Base-by-base conservation (phyloP, 2,329 filamentous ascomycete genomes). In the Phialocephala subalpina region DNA sequence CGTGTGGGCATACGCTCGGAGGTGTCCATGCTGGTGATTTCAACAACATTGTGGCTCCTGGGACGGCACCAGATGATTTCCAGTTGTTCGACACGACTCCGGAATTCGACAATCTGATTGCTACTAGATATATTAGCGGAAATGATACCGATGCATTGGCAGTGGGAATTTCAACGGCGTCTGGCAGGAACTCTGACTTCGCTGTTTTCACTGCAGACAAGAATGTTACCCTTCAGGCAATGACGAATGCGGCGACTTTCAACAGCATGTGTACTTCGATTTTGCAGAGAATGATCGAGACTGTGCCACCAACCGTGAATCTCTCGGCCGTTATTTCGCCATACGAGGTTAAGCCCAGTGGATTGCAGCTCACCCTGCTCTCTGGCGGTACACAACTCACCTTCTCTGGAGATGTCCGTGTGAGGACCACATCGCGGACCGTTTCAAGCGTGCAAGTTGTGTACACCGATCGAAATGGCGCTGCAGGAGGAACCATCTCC, bases 1-100 rank as follows among this genome's bases (percentile, higher is more conserved):
- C 86, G 11, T 90, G 87, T 72, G 87, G 87, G 2, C 87, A 90
- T 73, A 85, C 85, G 0, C 74, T 90, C 25, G 87, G 87, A 25
- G 84, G 86, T 18, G 87, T 89, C 8, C 87, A 90, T 75, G 78
- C 79, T 29, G 73, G 74, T 11, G 80, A 87, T 68, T 87, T 87
- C 67, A 83, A 85, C 0, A 77, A 82, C 9, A 82, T 89, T 49
- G 82, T 87, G 1, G 78, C 82, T 1, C 66, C 77, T 2, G 82
- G 81, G 5, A 78, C 78, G 5, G 78, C 77, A 12, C 65, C 70
- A 6, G 73, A 78, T 9, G 79, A 85, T 62, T 84, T 81, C 22
- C 78, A 82, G 60, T 77, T 76, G 2, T 70, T 78, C 5, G 78
- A 88, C 59, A 86, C 88, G 65, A 78, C 80, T 1, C 83, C 82